phyloP scores from a whole-genome alignment of 1,284 basidiomycete genomes.

The Cutaneotrichosporon mucoides region DNA sequence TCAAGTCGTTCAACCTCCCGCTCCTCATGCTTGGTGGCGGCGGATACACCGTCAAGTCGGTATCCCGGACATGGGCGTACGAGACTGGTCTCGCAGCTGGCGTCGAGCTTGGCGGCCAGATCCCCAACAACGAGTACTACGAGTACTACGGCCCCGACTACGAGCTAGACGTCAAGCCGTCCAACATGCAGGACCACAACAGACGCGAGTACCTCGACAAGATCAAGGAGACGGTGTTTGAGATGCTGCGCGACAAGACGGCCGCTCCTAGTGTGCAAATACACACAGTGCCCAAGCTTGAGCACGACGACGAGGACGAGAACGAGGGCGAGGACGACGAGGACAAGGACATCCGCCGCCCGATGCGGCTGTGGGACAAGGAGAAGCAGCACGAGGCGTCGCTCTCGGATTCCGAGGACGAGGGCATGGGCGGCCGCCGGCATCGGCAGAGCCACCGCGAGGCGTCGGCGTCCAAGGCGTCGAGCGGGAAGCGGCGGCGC shows the following conservation, averaged over 20 bases:
- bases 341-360: constrained; percentile 67
- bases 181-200: constrained; percentile 96
- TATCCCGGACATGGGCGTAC: constrained; percentile 94
- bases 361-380: constrained; percentile 51
- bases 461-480: constrained; percentile 5
- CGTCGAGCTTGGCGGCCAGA: constrained; percentile 82
- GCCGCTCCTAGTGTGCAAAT: constrained; percentile 88
- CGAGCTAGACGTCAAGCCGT: constrained; percentile 90
- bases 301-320: constrained; percentile 77
- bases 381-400: constrained; percentile 43
- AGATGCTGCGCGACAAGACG: constrained; percentile 76
- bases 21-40: constrained; percentile 91
- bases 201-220: constrained; percentile 88
- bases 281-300: constrained; percentile 58
- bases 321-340: constrained; percentile 76
- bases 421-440: constrained; percentile 46
- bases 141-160: constrained; percentile 99
- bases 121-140: constrained; percentile 96
- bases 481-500: constrained; percentile 8
- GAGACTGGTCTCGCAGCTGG: constrained; percentile 97
- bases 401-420: constrained; percentile 56
- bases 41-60: constrained; percentile 98
- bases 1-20: constrained; percentile 93
- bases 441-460: constrained; percentile 43
- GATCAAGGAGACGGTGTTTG: constrained; percentile 85